These are phyloP conservation scores for Glycyrrhiza uralensis DNA, from an alignment of 306 rosid genomes.

Conservation along the genomic window DNA sequence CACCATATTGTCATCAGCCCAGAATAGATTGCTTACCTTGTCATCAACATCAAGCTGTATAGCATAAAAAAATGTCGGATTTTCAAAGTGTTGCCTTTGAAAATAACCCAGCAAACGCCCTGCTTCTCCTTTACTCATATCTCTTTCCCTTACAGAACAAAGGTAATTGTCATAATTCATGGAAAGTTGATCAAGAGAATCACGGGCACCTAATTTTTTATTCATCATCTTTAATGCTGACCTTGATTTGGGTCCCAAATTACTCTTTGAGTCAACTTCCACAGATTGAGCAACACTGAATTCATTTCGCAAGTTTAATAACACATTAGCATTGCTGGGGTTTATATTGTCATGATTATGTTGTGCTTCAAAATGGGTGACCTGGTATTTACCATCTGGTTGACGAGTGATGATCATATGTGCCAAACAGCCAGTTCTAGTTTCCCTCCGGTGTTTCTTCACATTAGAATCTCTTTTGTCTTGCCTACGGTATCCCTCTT, in stretches of 20 bases:
- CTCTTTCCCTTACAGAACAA: constrained; percentile 47
- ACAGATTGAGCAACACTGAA: constrained; percentile 31
- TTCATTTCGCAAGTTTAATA: constrained; percentile 37
- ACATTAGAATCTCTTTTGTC: constrained; percentile 54
- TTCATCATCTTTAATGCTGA: constrained; percentile 33
- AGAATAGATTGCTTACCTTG: constrained; percentile 56
- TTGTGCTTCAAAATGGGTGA: constrained; percentile 57
- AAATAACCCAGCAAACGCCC: constrained; percentile 56
- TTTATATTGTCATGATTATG: constrained; percentile 61
- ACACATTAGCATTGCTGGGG: constrained; percentile 19
- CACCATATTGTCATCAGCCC: constrained; percentile 66
- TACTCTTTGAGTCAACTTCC: constrained; percentile 29
- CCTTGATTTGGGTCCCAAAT: constrained; percentile 34
- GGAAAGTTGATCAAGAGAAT: constrained; percentile 40
- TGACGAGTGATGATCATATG: constrained; percentile 69
- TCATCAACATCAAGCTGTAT: constrained; percentile 63
- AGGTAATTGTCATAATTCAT: constrained; percentile 42
- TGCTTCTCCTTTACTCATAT: constrained; percentile 62
- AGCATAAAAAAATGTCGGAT: constrained; percentile 49
- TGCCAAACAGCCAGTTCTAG: constrained; percentile 72
- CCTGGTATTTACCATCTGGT: constrained; percentile 48
- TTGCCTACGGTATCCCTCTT: constrained; percentile 57
- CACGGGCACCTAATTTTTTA: constrained; percentile 29
- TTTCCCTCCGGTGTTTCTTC: constrained; percentile 64
- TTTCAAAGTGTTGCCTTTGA: constrained; percentile 67